Evolutionary conservation across 805 yeast species (phyloP).

Genomic region (Monosporozyma unispora): DNA sequence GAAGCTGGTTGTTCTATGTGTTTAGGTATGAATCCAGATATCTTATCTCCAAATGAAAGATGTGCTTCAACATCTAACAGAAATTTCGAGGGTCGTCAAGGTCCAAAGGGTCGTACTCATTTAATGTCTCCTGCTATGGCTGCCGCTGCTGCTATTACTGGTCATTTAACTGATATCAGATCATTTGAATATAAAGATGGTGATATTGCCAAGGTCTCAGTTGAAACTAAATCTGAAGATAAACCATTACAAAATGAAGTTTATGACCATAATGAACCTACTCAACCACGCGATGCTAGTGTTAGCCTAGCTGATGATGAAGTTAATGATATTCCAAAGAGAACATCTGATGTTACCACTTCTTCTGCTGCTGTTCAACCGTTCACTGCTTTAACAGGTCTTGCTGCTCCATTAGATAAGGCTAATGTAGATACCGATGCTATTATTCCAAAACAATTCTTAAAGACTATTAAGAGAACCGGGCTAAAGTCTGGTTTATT

Average conservation of each 20-base stretch:
- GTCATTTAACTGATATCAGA: slow-evolving; percentile 86
- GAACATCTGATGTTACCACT: slow-evolving; percentile 21
- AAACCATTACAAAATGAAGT: slow-evolving; percentile 55
- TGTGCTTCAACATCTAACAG: slow-evolving; percentile 98
- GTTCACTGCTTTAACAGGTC: slow-evolving; percentile 67
- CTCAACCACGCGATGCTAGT: slow-evolving; percentile 44
- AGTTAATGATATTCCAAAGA: slow-evolving; percentile 54
- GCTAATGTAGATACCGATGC: slow-evolving; percentile 98
- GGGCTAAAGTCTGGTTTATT: slow-evolving; percentile 84
- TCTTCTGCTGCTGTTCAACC: slow-evolving; percentile 55
- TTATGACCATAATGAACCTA: slow-evolving; percentile 56
- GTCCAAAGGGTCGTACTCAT: slow-evolving; percentile 91
- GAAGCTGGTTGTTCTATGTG: slow-evolving; percentile 99
- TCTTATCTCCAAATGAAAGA: slow-evolving; percentile 87
- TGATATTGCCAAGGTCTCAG: slow-evolving; percentile 47
- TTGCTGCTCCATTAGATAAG: slow-evolving; percentile 89
- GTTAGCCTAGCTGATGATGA: slow-evolving; percentile 45
- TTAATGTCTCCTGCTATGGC: slow-evolving; percentile 99
- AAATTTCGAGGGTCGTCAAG: slow-evolving; percentile 98
- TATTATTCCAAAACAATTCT: slow-evolving; percentile 95
- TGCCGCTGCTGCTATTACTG: slow-evolving; percentile 93
- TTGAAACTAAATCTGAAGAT: slow-evolving; percentile 38
- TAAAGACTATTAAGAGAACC: slow-evolving; percentile 95
- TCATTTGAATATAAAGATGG: slow-evolving; percentile 57
- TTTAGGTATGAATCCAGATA: slow-evolving; percentile 98